These are phyloP conservation scores for Podaxis pistillaris DNA, from an alignment of 768 basidiomycete species.

Conservation along the genomic window DNA sequence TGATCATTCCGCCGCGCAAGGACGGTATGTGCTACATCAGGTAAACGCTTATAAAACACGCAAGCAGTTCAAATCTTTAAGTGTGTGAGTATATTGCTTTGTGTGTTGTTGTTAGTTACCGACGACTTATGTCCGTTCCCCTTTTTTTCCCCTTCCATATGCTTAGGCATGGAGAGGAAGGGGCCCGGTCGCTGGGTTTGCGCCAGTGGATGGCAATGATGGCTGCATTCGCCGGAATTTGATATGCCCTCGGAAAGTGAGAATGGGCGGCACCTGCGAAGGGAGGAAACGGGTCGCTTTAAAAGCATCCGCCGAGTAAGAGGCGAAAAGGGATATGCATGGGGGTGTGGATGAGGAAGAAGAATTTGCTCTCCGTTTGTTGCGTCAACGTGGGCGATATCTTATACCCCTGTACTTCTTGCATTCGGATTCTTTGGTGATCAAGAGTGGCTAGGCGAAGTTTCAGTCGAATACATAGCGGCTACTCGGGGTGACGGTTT, in stretches of 20 bases:
- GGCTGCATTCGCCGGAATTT: constrained; percentile 76
- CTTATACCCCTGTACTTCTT: background rate
- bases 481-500: too few species aligned
- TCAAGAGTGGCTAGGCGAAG: too few species aligned
- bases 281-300: constrained; percentile 20
- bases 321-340: constrained; percentile 10
- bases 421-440: background rate
- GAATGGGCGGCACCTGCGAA: constrained; percentile 31
- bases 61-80: constrained; percentile 96
- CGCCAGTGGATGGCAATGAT: constrained; percentile 44
- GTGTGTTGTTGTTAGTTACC: constrained; percentile 4
- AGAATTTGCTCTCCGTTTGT: constrained; percentile 61
- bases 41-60: background rate
- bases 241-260: constrained; percentile 42
- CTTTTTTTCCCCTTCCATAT: constrained; percentile 20
- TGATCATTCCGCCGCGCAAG: constrained; percentile 92
- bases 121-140: constrained; percentile 14
- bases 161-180: constrained; percentile 29
- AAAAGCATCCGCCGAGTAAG: constrained; percentile 15
- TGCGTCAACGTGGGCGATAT: constrained; percentile 23
- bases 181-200: constrained; percentile 33
- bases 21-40: constrained; percentile 49
- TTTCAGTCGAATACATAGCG: too few species aligned
- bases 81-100: constrained; percentile 30
- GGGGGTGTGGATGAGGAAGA: constrained; percentile 35